phyloP scores from a whole-genome alignment of 1,139 yeast species.

The Chernovozyma aurita region DNA sequence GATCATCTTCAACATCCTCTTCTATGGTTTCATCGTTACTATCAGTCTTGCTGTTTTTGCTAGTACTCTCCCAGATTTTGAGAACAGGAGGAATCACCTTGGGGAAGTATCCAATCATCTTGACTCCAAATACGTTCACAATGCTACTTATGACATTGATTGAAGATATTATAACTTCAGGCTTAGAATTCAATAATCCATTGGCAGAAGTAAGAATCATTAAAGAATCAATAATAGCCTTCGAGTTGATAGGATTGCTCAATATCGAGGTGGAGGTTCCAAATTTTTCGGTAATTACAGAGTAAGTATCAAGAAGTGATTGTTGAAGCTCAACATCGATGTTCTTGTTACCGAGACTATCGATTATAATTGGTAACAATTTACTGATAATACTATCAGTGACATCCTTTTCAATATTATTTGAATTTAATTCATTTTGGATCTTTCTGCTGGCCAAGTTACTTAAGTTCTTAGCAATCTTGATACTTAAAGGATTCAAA shows the following conservation, averaged over 20 bases:
- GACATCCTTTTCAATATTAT: constrained; percentile 35
- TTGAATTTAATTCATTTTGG: constrained; percentile 49
- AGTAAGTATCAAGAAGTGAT: constrained; percentile 66
- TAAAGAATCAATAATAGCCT: constrained; percentile 46
- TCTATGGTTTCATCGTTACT: constrained; percentile 17
- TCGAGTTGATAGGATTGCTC: constrained; percentile 36
- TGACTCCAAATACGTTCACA: constrained; percentile 75
- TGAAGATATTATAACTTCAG: constrained; percentile 72
- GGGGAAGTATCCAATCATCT: constrained; percentile 79
- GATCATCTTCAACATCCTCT: constrained; percentile 24
- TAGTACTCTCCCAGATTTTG: constrained; percentile 44
- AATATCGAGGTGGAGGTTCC: constrained; percentile 33
- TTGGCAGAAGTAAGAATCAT: constrained; percentile 47
- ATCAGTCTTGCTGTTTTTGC: constrained; percentile 17
- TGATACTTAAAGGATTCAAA: constrained; percentile 29
- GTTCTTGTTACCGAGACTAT: constrained; percentile 33
- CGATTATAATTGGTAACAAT: constrained; percentile 46
- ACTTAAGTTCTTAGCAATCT: constrained; percentile 50
- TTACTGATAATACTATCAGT: constrained; percentile 38
- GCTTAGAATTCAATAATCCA: constrained; percentile 48
- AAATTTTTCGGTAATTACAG: constrained; percentile 60
- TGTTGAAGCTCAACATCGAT: constrained; percentile 51
- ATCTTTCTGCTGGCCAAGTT: constrained; percentile 65
- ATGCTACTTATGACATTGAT: constrained; percentile 68
- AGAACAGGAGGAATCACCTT: constrained; percentile 76